Evolutionary conservation across 257 asterid genomes (phyloP).

Genomic region (Anisodus acutangulus): DNA sequence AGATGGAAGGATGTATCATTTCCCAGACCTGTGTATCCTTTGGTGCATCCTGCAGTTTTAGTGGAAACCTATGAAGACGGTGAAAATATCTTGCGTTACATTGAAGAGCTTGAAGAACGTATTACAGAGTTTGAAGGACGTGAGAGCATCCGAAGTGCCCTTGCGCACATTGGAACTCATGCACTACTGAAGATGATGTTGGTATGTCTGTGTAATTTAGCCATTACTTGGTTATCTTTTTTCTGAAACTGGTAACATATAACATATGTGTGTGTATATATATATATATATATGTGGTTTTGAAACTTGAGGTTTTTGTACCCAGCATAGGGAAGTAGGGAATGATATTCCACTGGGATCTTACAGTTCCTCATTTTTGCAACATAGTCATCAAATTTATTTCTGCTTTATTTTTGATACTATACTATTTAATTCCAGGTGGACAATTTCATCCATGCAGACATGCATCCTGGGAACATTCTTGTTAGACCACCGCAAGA

Average conservation of each 20-base stretch:
- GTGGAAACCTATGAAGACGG: slow-evolving; percentile 93
- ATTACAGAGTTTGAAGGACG: slow-evolving; percentile 69
- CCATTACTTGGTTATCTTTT: not conserved
- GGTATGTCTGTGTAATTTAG: slow-evolving; percentile 49
- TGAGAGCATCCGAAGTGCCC: slow-evolving; percentile 56
- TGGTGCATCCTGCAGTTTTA: slow-evolving; percentile 93
- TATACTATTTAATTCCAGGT: slow-evolving; percentile 55
- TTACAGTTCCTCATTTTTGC: not conserved
- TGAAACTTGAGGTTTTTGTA: too few relatives aligned
- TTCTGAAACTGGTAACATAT: too few relatives aligned
- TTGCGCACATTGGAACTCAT: slow-evolving; percentile 87
- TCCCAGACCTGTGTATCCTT: slow-evolving; percentile 85
- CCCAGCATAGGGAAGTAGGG: not conserved
- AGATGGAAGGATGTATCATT: slow-evolving; percentile 82
- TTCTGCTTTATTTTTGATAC: slow-evolving; percentile 24
- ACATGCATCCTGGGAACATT: slow-evolving; percentile 99
- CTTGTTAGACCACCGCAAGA: slow-evolving; percentile 64
- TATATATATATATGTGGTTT: too few relatives aligned
- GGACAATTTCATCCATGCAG: slow-evolving; percentile 89
- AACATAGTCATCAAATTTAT: not conserved
- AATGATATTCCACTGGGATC: not conserved
- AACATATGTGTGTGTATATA: too few relatives aligned
- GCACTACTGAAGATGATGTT: slow-evolving; percentile 85
- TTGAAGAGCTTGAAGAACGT: slow-evolving; percentile 65
- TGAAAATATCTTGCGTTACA: slow-evolving; percentile 66